phyloP scores from a whole-genome alignment of 1,284 basidiomycete genomes.

The Ustanciosporium gigantosporum region DNA sequence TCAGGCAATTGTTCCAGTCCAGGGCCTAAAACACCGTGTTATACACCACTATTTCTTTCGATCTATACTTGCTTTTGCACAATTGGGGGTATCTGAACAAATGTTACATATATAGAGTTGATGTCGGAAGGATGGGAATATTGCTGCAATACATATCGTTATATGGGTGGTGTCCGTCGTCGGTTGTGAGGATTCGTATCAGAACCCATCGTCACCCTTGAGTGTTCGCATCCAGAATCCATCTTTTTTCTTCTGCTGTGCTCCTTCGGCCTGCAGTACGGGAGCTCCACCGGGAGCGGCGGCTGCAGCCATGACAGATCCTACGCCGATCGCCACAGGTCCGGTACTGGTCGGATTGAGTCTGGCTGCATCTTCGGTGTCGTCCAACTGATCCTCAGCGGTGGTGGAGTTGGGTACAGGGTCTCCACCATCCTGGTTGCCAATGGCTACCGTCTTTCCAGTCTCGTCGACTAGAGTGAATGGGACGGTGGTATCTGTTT shows the following conservation, averaged over 20 bases:
- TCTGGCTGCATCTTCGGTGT: conserved; percentile 29
- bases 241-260: conserved; percentile 26
- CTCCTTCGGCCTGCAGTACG: conserved; percentile 16
- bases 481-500: conserved; percentile 37
- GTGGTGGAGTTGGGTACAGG: conserved; percentile 9
- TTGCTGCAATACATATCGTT: no score
- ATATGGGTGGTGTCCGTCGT: no score
- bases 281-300: conserved; percentile 14
- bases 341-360: conserved; percentile 9
- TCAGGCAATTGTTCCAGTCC: conserved; percentile 10
- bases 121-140: no score
- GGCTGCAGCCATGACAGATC: conserved; percentile 12
- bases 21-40: no score
- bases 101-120: no score
- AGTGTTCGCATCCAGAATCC: conserved; percentile 30
- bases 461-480: conserved; percentile 42
- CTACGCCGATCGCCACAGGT: conserved; percentile 10
- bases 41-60: no score
- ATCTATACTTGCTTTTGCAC: no score
- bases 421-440: conserved; percentile 33
- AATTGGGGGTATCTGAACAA: no score
- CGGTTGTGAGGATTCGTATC: no score
- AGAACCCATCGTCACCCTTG: conserved; percentile 25
- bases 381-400: conserved; percentile 7
- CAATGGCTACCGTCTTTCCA: conserved; percentile 38